Percentiles rank a stretch among this genome's conserved stretches.
These are phyloP conservation scores for Tylopilus plumbeoviolaceoides DNA, from an alignment of 768 basidiomycete species.

Conservation along the genomic window DNA sequence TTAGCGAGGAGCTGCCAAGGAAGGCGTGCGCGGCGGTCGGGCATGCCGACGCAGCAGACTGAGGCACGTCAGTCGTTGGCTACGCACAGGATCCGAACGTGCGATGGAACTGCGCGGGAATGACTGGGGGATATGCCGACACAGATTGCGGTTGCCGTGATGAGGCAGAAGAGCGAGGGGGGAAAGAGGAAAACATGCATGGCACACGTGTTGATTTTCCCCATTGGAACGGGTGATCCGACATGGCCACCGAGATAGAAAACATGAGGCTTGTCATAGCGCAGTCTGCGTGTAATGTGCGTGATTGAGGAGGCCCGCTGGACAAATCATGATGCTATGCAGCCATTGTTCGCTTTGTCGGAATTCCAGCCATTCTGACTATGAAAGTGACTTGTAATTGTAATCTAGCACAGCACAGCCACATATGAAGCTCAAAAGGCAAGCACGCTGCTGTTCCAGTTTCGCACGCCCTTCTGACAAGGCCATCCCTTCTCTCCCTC, in stretches of 20 bases:
- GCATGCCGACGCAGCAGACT: conserved; percentile 5
- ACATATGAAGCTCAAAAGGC: conserved; percentile 30
- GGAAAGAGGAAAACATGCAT: conserved; percentile 21
- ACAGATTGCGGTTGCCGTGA: conserved; percentile 3
- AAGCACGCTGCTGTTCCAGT: conserved; percentile 18
- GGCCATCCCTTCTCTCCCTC: conserved; percentile 21
- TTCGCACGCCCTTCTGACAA: conserved; percentile 30
- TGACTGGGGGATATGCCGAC: conserved; percentile 4
- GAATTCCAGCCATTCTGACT: not conserved
- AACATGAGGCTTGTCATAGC: conserved; percentile 17
- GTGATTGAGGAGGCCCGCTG: conserved; percentile 16
- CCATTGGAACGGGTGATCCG: conserved; percentile 19
- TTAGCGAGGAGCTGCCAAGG: conserved; percentile 1
- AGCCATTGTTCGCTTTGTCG: not conserved
- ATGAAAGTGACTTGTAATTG: too few relatives aligned
- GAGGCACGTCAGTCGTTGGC: not conserved
- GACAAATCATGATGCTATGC: not conserved
- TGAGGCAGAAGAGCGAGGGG: conserved; percentile 5
- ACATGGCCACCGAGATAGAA: conserved; percentile 4
- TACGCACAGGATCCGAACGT: not conserved
- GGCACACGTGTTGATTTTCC: conserved; percentile 23
- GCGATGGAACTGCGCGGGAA: not conserved
- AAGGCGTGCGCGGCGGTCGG: not conserved
- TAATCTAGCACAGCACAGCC: conserved; percentile 22
- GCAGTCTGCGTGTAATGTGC: conserved; percentile 13